These are phyloP conservation scores for Solanum okadae DNA, from an alignment of 257 asterid species.

Conservation along the genomic window DNA sequence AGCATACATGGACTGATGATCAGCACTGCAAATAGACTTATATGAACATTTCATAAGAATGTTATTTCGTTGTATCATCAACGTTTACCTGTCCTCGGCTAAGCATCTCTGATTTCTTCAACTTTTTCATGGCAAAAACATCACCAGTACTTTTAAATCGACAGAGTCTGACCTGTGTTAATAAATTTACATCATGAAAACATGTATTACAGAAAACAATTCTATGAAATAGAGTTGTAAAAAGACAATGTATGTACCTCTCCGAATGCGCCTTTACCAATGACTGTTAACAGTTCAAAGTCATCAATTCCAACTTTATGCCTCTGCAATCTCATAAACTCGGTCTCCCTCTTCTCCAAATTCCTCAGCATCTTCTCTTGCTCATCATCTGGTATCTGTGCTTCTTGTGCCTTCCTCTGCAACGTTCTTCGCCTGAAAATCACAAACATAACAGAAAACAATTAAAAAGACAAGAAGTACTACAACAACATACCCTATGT, in stretches of 20 bases:
- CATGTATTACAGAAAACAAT: not conserved
- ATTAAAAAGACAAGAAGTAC: not conserved
- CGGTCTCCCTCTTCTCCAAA: slow-evolving; percentile 89
- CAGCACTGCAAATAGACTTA: not conserved
- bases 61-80: not conserved
- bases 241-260: slow-evolving; percentile 37
- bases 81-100: slow-evolving; percentile 89
- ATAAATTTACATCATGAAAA: not conserved
- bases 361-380: slow-evolving; percentile 83
- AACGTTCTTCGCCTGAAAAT: slow-evolving; percentile 65
- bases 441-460: not conserved
- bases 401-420: slow-evolving; percentile 88
- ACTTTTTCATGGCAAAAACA: slow-evolving; percentile 88
- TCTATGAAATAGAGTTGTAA: not conserved
- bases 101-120: slow-evolving; percentile 93
- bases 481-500: not conserved
- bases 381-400: slow-evolving; percentile 73
- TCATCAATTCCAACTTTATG: slow-evolving; percentile 97
- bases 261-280: slow-evolving; percentile 95
- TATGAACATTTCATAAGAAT: not conserved
- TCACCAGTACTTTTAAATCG: slow-evolving; percentile 84
- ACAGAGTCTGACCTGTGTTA: slow-evolving; percentile 83
- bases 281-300: slow-evolving; percentile 77
- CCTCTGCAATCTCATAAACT: slow-evolving; percentile 95
- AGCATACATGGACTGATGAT: not conserved